Percentiles rank a stretch among this genome's conserved stretches.
Evolutionary conservation across 225 moss, liverwort and hornwort genomes (phyloP).

Genomic region (Sphagnum tenellum): DNA sequence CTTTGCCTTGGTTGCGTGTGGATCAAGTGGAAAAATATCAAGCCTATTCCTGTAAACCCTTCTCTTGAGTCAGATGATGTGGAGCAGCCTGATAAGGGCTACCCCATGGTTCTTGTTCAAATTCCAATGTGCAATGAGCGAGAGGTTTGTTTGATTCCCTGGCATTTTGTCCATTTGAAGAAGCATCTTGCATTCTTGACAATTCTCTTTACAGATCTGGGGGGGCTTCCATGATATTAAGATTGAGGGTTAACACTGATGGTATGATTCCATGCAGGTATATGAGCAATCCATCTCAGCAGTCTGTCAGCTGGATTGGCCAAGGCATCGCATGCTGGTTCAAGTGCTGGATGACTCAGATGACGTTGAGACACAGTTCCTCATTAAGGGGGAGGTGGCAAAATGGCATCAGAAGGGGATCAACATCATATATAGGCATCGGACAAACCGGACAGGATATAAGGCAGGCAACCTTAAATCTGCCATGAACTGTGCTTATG

Average conservation of each 20-base stretch:
- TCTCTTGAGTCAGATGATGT: slow-evolving; percentile 32
- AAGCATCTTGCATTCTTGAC: background rate
- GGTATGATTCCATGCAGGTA: slow-evolving; percentile 3
- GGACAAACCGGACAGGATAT: slow-evolving; percentile 41
- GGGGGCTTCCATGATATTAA: background rate
- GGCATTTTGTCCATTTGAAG: too few relatives aligned
- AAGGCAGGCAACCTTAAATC: slow-evolving; percentile 50
- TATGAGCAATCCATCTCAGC: slow-evolving; percentile 56
- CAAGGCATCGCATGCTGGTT: slow-evolving; percentile 39
- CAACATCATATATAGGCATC: slow-evolving; percentile 46
- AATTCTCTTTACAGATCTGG: background rate
- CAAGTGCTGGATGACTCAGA: slow-evolving; percentile 58
- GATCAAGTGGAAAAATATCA: slow-evolving; percentile 32
- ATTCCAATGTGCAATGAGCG: slow-evolving; percentile 61
- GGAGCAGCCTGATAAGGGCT: slow-evolving; percentile 36
- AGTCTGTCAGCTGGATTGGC: slow-evolving; percentile 55
- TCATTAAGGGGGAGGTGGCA: slow-evolving; percentile 48
- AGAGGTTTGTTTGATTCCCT: slow-evolving; percentile 20
- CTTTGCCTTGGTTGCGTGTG: slow-evolving; percentile 48
- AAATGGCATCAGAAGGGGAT: slow-evolving; percentile 47
- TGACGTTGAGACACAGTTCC: slow-evolving; percentile 38
- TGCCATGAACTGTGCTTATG: slow-evolving; percentile 43
- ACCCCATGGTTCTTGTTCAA: slow-evolving; percentile 43
- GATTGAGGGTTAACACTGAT: too few relatives aligned
- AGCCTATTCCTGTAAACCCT: slow-evolving; percentile 20